phyloP scores from a whole-genome alignment of 1,139 yeast genomes.

The Hyphopichia khmerensis region DNA sequence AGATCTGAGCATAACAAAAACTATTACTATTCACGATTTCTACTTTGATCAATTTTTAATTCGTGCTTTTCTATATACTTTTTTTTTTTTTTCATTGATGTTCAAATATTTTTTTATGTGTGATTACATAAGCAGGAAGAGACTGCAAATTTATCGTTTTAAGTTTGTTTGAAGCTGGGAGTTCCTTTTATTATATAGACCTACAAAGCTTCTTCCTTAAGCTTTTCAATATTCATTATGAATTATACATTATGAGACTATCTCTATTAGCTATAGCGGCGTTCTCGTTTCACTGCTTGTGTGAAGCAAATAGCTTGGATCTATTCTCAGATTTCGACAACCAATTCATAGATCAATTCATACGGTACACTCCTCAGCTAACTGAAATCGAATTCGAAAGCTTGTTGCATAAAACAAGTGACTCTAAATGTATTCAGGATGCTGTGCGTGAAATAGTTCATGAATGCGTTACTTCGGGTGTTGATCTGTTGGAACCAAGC shows the following conservation, averaged over 20 bases:
- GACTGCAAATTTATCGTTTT: constrained; percentile 1
- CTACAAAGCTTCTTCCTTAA: no score
- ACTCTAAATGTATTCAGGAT: constrained; percentile 20
- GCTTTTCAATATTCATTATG: no score
- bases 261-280: no score
- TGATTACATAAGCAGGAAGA: not conserved
- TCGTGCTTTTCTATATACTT: not conserved
- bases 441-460: constrained; percentile 28
- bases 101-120: not conserved
- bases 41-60: no score
- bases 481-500: constrained; percentile 28
- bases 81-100: not conserved
- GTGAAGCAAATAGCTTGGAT: not conserved
- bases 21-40: no score
- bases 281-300: no score
- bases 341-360: not conserved
- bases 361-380: not conserved
- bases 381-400: not conserved
- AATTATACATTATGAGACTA: no score
- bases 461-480: constrained; percentile 28
- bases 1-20: not conserved
- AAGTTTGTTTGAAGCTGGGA: not conserved
- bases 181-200: not conserved
- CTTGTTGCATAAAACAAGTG: not conserved
- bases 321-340: not conserved